Evolutionary conservation across 495 filamentous ascomycete species (phyloP).

Genomic region (Podospora fimiseda): DNA sequence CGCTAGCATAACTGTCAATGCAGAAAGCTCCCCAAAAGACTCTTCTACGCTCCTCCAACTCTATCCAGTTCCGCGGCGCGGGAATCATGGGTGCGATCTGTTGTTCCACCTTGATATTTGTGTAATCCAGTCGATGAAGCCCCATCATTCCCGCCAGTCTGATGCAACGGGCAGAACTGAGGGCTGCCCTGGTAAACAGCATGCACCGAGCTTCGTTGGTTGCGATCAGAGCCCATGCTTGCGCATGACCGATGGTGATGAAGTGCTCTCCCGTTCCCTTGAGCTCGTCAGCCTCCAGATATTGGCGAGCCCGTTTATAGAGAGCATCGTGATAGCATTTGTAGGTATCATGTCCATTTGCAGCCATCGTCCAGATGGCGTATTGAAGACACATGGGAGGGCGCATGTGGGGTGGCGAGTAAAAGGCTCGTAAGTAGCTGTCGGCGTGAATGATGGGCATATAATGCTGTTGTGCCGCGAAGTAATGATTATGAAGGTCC

Average conservation of each 20-base stretch:
- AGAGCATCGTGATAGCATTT: constrained; percentile 36
- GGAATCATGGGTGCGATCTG: constrained; percentile 31
- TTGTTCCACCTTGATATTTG: constrained; percentile 22
- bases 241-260: constrained; percentile 40
- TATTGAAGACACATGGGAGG: constrained; percentile 47
- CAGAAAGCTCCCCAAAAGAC: constrained; percentile 48
- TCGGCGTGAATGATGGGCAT: constrained; percentile 37
- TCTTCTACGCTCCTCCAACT: constrained; percentile 47
- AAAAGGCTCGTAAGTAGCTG: constrained; percentile 36
- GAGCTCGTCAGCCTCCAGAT: constrained; percentile 43
- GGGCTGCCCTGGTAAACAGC: constrained; percentile 39
- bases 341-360: constrained; percentile 35
- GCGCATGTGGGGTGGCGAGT: constrained; percentile 38
- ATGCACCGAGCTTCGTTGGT: constrained; percentile 38
- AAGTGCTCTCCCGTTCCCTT: constrained; percentile 42
- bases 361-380: constrained; percentile 40
- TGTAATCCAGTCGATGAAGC: constrained; percentile 39
- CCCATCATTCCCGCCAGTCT: constrained; percentile 43
- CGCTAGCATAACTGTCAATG: constrained; percentile 43
- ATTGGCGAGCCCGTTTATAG: constrained; percentile 42
- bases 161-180: constrained; percentile 37
- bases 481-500: constrained; percentile 39
- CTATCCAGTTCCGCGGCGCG: constrained; percentile 37
- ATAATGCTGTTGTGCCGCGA: constrained; percentile 29
- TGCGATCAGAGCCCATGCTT: constrained; percentile 40